These are phyloP conservation scores for Thecamonas trahens DNA, from an alignment of 78 protist genomes.

Conservation along the genomic window DNA sequence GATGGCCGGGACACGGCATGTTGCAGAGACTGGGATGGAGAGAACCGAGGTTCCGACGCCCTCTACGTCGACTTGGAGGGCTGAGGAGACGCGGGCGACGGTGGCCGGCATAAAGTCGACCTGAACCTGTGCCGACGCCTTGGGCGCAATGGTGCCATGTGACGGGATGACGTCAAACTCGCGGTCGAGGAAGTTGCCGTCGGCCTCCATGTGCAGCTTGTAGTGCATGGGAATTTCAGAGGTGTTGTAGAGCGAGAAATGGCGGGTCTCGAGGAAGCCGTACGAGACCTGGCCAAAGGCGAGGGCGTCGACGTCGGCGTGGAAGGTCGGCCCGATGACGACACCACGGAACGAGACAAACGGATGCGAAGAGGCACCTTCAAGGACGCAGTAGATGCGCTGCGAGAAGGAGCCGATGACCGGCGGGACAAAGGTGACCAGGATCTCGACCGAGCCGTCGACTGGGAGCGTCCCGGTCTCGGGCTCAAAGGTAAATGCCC, in stretches of 20 bases:
- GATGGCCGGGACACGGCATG: slow-evolving; percentile 38
- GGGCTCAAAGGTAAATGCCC: slow-evolving; percentile 23
- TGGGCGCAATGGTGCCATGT: slow-evolving; percentile 25
- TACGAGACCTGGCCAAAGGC: slow-evolving; percentile 33
- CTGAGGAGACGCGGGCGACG: not conserved
- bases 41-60: slow-evolving; percentile 42
- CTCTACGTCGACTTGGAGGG: slow-evolving; percentile 45
- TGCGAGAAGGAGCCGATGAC: slow-evolving; percentile 25
- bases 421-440: slow-evolving; percentile 7
- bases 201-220: slow-evolving; percentile 27
- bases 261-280: slow-evolving; percentile 9
- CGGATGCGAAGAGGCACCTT: slow-evolving; percentile 9
- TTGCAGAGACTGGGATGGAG: slow-evolving; percentile 32
- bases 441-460: no score
- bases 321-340: slow-evolving; percentile 63
- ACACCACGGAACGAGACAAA: not conserved
- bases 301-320: slow-evolving; percentile 25
- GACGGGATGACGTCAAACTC: slow-evolving; percentile 48
- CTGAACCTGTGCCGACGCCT: slow-evolving; percentile 26
- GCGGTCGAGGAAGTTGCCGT: not conserved
- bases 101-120: slow-evolving; percentile 26
- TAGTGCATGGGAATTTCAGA: slow-evolving; percentile 52
- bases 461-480: slow-evolving; percentile 11
- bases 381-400: not conserved
- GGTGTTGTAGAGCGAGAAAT: slow-evolving; percentile 34